Conservation (phyloP, 306 rosid species). For the Cicer chorassanicum region DNA sequence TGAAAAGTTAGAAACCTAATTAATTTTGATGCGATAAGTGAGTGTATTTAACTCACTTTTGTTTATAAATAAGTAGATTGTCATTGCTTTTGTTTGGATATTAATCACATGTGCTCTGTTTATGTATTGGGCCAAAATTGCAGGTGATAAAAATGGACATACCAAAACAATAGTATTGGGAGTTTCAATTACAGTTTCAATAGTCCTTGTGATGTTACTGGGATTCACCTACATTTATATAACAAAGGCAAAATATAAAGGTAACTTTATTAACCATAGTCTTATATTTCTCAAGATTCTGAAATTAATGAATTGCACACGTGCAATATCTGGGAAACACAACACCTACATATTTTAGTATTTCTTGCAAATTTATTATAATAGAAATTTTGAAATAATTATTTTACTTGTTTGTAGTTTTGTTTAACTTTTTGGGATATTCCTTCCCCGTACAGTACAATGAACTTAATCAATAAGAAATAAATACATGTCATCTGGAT, state of each 20-base stretch:
- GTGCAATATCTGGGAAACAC: background rate
- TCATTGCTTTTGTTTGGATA: background rate
- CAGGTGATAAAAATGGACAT: constrained; percentile 4
- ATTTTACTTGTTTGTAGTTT: too few relatives aligned
- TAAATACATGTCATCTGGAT: too few relatives aligned
- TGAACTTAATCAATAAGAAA: too few relatives aligned
- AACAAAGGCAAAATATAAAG: background rate
- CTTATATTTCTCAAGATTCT: background rate
- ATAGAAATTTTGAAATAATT: too few relatives aligned
- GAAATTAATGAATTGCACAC: background rate
- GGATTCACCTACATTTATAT: constrained; percentile 1
- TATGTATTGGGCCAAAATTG: background rate
- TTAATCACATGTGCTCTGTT: background rate
- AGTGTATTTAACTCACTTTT: too few relatives aligned
- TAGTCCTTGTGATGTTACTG: background rate
- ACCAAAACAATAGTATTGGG: background rate
- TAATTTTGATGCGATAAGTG: too few relatives aligned
- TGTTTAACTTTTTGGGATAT: too few relatives aligned
- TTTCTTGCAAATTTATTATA: too few relatives aligned
- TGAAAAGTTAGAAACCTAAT: too few relatives aligned
- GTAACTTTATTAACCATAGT: background rate
- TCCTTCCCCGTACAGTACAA: too few relatives aligned
- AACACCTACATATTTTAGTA: too few relatives aligned
- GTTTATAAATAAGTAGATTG: too few relatives aligned
- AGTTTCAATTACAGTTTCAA: background rate